These are phyloP conservation scores for Xylariaceae sp. DNA, from an alignment of 2,329 filamentous ascomycete species.

Conservation along the genomic window DNA sequence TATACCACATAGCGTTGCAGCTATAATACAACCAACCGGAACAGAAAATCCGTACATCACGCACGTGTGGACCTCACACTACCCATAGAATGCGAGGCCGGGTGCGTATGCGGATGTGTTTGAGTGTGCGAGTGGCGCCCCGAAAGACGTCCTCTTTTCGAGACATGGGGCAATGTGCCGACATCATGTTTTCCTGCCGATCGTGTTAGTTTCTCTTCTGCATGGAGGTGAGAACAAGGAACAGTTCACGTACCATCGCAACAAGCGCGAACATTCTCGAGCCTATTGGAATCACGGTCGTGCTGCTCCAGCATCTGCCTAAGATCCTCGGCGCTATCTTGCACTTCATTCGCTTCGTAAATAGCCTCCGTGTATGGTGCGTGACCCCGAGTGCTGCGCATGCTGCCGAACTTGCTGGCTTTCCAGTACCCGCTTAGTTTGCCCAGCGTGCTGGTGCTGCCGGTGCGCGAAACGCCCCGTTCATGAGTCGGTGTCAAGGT, in stretches of 20 bases:
- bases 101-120: conserved; percentile 28
- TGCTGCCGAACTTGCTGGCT: conserved; percentile 51
- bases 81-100: conserved; percentile 29
- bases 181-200: conserved; percentile 72
- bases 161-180: conserved; percentile 51
- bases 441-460: conserved; percentile 52
- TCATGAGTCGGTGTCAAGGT: conserved; percentile 54
- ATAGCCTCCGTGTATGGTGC: conserved; percentile 46
- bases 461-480: conserved; percentile 34
- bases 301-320: conserved; percentile 75
- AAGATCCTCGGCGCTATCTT: conserved; percentile 81
- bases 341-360: conserved; percentile 61
- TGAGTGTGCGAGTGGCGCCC: conserved; percentile 30
- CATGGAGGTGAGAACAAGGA: background rate
- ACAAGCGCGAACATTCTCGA: conserved; percentile 95
- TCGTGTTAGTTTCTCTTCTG: background rate
- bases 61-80: conserved; percentile 29
- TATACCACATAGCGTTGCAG: conserved; percentile 20
- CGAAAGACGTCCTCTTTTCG: conserved; percentile 44
- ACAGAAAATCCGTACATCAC: no score
- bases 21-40: conserved; percentile 19
- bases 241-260: conserved; percentile 76
- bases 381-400: conserved; percentile 49
- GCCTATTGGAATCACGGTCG: conserved; percentile 70
- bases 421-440: conserved; percentile 62